Conservation (phyloP, 768 basidiomycete genomes). For the Sarcomyxa edulis region DNA sequence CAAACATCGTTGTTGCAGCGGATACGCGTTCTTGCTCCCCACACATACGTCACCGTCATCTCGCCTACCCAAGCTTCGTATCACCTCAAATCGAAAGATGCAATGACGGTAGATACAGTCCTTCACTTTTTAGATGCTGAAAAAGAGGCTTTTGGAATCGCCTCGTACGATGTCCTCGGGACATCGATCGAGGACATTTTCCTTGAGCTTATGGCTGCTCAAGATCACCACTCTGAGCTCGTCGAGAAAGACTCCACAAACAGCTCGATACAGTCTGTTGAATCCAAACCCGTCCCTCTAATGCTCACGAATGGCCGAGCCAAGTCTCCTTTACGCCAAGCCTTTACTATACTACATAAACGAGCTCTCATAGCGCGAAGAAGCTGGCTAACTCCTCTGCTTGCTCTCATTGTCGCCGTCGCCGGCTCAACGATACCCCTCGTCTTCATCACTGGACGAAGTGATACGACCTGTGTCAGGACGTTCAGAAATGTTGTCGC, state of each 20-base stretch:
- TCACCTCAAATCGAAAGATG: slow-evolving; percentile 59
- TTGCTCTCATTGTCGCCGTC: slow-evolving; percentile 49
- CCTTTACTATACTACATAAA: slow-evolving; percentile 71
- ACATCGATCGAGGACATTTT: slow-evolving; percentile 83
- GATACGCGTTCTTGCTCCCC: slow-evolving; percentile 41
- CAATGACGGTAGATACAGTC: slow-evolving; percentile 46
- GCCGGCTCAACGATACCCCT: slow-evolving; percentile 65
- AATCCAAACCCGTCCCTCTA: slow-evolving; percentile 20
- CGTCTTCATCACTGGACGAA: slow-evolving; percentile 49
- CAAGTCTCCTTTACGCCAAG: slow-evolving; percentile 56
- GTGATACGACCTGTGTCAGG: slow-evolving; percentile 42
- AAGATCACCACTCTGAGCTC: slow-evolving; percentile 6
- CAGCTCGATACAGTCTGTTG: slow-evolving; percentile 13
- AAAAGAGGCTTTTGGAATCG: slow-evolving; percentile 28
- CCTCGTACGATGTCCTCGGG: slow-evolving; percentile 61
- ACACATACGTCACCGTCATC: slow-evolving; percentile 33
- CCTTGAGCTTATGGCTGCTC: slow-evolving; percentile 58
- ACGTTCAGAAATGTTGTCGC: slow-evolving; percentile 28
- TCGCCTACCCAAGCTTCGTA: slow-evolving; percentile 43
- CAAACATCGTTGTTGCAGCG: slow-evolving; percentile 29
- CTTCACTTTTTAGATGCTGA: slow-evolving; percentile 50
- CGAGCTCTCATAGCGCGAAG: slow-evolving; percentile 56
- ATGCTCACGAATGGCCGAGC: slow-evolving; percentile 46
- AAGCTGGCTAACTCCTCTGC: slow-evolving; percentile 62
- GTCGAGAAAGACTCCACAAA: slow-evolving; percentile 9